These are phyloP conservation scores for Pinus tabuliformis DNA, from an alignment of 75 land plant genomes.

Conservation along the genomic window DNA sequence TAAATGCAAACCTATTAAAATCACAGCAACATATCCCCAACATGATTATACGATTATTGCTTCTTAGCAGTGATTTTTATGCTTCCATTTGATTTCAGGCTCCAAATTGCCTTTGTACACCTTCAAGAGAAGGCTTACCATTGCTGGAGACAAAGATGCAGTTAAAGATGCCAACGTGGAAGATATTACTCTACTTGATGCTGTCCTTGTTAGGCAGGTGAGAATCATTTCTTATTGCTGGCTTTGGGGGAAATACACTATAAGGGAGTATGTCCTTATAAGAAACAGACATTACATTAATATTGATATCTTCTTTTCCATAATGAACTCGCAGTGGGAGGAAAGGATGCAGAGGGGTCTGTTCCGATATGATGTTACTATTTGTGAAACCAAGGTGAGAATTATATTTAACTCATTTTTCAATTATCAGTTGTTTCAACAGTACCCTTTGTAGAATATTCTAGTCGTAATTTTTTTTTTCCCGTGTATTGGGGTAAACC, in stretches of 20 bases:
- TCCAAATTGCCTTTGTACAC: conserved; percentile 71
- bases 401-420: not conserved
- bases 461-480: too few species aligned
- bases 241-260: not conserved
- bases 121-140: conserved; percentile 25
- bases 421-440: not conserved
- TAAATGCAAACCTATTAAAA: too few species aligned
- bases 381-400: conserved; percentile 91
- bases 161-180: conserved; percentile 6
- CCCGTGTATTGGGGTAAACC: too few species aligned
- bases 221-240: not conserved
- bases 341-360: conserved; percentile 75
- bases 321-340: conserved; percentile 69
- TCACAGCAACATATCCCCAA: too few species aligned
- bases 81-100: conserved; percentile 30
- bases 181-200: conserved; percentile 39
- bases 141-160: conserved; percentile 1
- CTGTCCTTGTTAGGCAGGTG: conserved; percentile 73
- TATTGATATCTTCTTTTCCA: conserved; percentile 2
- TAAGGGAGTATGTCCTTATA: not conserved
- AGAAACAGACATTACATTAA: not conserved
- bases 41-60: not conserved
- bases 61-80: not conserved
- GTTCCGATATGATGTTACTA: conserved; percentile 96
- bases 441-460: not conserved